Base-by-base conservation (phyloP, 2,329 filamentous ascomycete species). In the Aspergillaceae sp. region DNA sequence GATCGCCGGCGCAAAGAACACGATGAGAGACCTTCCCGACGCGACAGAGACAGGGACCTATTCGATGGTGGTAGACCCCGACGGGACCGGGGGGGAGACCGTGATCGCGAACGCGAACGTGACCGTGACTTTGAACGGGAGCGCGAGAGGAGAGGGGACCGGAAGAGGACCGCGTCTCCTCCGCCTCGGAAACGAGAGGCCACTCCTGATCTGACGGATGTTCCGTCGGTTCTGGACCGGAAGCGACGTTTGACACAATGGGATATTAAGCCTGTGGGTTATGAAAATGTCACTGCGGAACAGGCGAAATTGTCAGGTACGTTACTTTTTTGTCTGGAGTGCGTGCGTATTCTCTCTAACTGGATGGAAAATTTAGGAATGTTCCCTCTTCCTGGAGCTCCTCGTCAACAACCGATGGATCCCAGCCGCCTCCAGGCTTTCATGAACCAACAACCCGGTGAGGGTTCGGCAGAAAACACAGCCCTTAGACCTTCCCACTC, bases 261-360 rank as follows among this genome's bases (percentile, higher is more conserved):
- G 92, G 94, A 99, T 66, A 96, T 98, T 68, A 98, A 98, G 72
- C 92, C 92, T 4, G 87, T 89, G 10, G 91, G 92, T 40, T 99
- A 99, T 62, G 94, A 98, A 63, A 94, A 92, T 67, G 91, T 99
- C 54, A 96, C 92, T 2, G 89, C 92, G 26, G 94, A 98, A 69
- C 94, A 98, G 68, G 94, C 92, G 43, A 99, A 99, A 74, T 78
- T 98, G 40, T 98, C 94, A 2, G 82, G 72, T 72, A 57, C 54
- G 67, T 53, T 40, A 19, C 19, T 41, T 29, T 2, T n/a, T 2
- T 45, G n/a, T 29, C 8, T 46, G 7, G 34, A 38, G 7, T 19
- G 19, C 19, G 19, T 19, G 33, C 40, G 4, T 37, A 40, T 36
- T 40, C 11, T 19, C 4, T 10, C 33, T 19, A 37, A 28, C 34